A percentile compares a stretch with the other conserved stretches of the same genome.
phyloP scores from a whole-genome alignment of 768 basidiomycete species.

The Tylopilus intermedius region DNA sequence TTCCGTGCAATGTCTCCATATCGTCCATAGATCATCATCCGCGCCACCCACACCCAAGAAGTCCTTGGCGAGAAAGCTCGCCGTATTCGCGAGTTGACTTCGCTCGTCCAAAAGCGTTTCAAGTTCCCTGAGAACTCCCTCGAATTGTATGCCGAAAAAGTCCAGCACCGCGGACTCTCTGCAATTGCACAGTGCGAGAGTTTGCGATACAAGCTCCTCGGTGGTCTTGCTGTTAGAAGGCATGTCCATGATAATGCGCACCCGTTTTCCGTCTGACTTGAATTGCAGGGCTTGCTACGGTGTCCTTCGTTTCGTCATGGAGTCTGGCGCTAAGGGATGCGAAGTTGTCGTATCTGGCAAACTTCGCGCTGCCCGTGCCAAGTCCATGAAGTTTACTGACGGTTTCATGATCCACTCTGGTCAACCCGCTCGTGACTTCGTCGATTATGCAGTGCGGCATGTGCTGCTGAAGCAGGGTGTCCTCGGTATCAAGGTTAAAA shows the following conservation, averaged over 20 bases:
- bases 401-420: conserved; percentile 99
- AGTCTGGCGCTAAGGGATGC: conserved; percentile 98
- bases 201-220: conserved; percentile 97
- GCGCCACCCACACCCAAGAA: conserved; percentile 98
- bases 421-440: conserved; percentile 95
- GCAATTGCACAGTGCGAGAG: conserved; percentile 99
- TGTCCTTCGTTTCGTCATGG: conserved; percentile 99
- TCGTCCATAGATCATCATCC: conserved; percentile 84
- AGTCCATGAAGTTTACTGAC: conserved; percentile 99
- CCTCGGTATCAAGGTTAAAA: conserved; percentile 99
- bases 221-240: conserved; percentile 98
- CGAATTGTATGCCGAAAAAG: conserved; percentile 99
- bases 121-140: conserved; percentile 99
- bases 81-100: conserved; percentile 96
- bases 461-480: conserved; percentile 98
- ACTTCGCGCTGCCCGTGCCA: conserved; percentile 98
- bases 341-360: conserved; percentile 99
- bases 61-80: conserved; percentile 99
- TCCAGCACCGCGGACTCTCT: conserved; percentile 95
- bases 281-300: conserved; percentile 86
- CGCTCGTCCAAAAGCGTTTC: conserved; percentile 98
- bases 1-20: background rate
- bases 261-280: background rate
- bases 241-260: conserved; percentile 33
- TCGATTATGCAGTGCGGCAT: conserved; percentile 96